These are phyloP conservation scores for Theileria annulata DNA, from an alignment of 169 alveolate species.

Conservation along the genomic window DNA sequence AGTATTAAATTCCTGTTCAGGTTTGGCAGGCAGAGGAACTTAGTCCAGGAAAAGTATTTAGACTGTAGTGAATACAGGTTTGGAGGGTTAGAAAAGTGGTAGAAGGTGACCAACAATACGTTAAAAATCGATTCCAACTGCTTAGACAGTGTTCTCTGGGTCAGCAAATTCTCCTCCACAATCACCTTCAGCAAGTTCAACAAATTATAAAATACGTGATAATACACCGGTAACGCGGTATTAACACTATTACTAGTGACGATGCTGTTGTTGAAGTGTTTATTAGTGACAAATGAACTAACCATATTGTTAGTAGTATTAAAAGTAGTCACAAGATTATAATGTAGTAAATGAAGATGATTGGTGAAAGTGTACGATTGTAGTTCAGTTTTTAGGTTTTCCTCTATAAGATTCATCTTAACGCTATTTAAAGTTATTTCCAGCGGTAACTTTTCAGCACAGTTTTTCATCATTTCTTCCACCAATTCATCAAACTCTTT, in stretches of 20 bases:
- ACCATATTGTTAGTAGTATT: too few species aligned
- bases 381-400: neutral
- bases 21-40: slow-evolving; percentile 14
- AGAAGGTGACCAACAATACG: slow-evolving; percentile 9
- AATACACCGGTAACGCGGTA: neutral
- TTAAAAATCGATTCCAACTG: slow-evolving; percentile 12
- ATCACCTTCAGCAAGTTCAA: slow-evolving; percentile 10
- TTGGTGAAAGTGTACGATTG: neutral
- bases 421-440: slow-evolving; percentile 6
- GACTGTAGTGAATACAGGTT: slow-evolving; percentile 14
- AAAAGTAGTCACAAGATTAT: too few species aligned
- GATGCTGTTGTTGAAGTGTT: too few species aligned
- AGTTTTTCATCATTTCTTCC: neutral
- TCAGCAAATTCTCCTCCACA: neutral
- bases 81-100: slow-evolving; percentile 10
- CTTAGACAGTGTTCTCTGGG: slow-evolving; percentile 1
- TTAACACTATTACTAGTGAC: too few species aligned
- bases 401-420: slow-evolving; percentile 6
- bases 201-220: slow-evolving; percentile 10
- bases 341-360: slow-evolving; percentile 8
- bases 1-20: slow-evolving; percentile 11
- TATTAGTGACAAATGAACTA: too few species aligned
- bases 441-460: slow-evolving; percentile 4
- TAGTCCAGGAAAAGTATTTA: slow-evolving; percentile 12
- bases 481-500: neutral